A percentile compares a stretch with the other conserved stretches of the same genome.
phyloP scores from a whole-genome alignment of 768 basidiomycete genomes.

The Kwoniella shandongensis region DNA sequence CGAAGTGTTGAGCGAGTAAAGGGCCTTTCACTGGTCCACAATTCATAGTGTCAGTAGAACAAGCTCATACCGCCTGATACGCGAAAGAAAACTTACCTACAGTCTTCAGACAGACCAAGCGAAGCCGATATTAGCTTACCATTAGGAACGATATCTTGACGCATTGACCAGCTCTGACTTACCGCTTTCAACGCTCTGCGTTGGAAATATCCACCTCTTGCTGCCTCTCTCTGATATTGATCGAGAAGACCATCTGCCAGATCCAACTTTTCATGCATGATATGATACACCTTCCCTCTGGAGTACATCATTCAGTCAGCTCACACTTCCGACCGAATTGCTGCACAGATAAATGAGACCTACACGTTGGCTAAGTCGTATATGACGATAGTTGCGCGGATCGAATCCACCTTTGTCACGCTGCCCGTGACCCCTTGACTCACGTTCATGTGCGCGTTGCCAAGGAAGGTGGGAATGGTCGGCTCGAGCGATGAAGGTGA shows the following conservation, averaged over 20 bases:
- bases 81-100: slow-evolving; percentile 21
- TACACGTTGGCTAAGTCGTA: slow-evolving; percentile 18
- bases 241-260: slow-evolving; percentile 26
- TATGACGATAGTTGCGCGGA: slow-evolving; percentile 1
- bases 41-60: too few species aligned
- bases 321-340: not conserved
- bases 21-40: slow-evolving; percentile 30
- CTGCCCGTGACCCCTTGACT: slow-evolving; percentile 6
- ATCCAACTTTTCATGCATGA: slow-evolving; percentile 6
- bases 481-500: not conserved
- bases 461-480: slow-evolving; percentile 11
- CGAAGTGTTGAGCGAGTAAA: slow-evolving; percentile 45
- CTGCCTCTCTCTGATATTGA: slow-evolving; percentile 31
- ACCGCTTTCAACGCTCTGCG: slow-evolving; percentile 28
- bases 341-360: slow-evolving; percentile 1
- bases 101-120: slow-evolving; percentile 5
- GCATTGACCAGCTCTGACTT: not conserved
- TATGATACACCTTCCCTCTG: slow-evolving; percentile 30
- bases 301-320: not conserved
- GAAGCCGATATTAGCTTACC: not conserved
- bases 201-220: slow-evolving; percentile 26
- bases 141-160: too few species aligned
- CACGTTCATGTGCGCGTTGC: slow-evolving; percentile 14
- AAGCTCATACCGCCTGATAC: too few species aligned
- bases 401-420: not conserved